Base-by-base conservation (phyloP, 2,329 filamentous ascomycete genomes). In the Pseudocercospora fijiensis region DNA sequence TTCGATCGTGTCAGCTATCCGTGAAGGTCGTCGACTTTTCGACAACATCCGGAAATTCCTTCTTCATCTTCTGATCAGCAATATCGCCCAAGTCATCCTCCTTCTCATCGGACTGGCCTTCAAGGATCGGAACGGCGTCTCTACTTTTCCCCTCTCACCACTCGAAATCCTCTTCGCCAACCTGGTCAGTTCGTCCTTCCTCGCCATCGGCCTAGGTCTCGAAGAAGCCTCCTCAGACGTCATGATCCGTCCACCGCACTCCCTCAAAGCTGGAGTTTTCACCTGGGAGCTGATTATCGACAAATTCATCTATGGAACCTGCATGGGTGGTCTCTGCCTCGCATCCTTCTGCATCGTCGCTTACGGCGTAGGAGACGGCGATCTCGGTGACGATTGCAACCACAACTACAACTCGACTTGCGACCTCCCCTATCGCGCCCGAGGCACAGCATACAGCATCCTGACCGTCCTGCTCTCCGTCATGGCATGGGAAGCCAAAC, bases 101-200 rank as follows among this genome's bases (percentile, higher is more conserved):
- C 78, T 82, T 4, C 73, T 82, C 11, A 78, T 81, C 52, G 79
- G 79, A 43, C 76, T 81, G 30, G 76, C 79, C 22, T 82, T 81
- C 72, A 78, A 81, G 64, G 79, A 81, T 66, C 68, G 69, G 7
- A 72, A 78, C 60, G 75, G 76, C 57, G 74, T 79, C 60, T 81
- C 79, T 10, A 75, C 79, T 55, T 82, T 81, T 64, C 79, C 79
- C 0, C 73, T 82, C 4, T 80, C 78, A 0, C 79, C 80, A 1
- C 76, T 82, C 18, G 79, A 82, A 64, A 81, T 81, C 58, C 76
- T 82, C 22, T 82, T 79, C 77, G 78, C 79, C 65, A 82, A 81
- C 65, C 74, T 81, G 57, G 79, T 82, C 62, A 80, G 79, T 1
- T 81, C 78, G 1, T 80, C 78, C 41, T 80, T 81, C 75, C 75